Conservation (phyloP, 2,329 filamentous ascomycete genomes). For the Aspergillus pseudotamarii region DNA sequence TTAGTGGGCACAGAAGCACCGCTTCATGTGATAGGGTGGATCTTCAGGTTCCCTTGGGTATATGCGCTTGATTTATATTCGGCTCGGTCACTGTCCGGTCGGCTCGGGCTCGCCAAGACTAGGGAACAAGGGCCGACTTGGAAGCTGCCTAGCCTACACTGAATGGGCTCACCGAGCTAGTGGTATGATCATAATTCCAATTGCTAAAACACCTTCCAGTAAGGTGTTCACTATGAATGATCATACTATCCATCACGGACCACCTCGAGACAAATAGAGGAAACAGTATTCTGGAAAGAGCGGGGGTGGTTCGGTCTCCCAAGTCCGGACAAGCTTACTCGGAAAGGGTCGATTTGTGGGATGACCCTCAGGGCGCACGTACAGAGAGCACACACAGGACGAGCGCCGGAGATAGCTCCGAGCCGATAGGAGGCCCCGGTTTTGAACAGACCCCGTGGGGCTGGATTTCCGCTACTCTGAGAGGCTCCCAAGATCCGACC, state of each 20-base stretch:
- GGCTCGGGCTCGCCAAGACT: background rate
- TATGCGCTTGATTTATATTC: background rate
- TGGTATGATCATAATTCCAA: background rate
- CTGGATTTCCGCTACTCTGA: background rate
- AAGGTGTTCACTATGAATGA: too few relatives aligned
- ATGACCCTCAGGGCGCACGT: background rate
- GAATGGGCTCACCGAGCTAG: background rate
- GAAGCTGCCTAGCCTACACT: background rate
- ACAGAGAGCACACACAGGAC: background rate
- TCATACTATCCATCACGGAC: background rate
- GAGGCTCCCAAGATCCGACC: background rate
- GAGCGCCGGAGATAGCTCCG: constrained; percentile 1
- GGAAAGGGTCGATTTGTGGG: background rate
- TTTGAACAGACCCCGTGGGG: background rate
- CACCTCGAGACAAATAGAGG: background rate
- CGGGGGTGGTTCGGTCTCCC: background rate
- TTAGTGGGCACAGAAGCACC: background rate
- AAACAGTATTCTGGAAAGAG: background rate
- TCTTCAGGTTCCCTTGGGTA: background rate
- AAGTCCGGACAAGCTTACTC: background rate
- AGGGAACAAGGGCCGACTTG: background rate
- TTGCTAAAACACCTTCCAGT: too few relatives aligned
- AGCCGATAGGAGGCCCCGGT: background rate
- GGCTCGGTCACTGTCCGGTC: background rate
- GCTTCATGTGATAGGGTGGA: background rate